These are phyloP conservation scores for Pythium sukuiense DNA, from an alignment of 352 stramenopile genomes.

Conservation along the genomic window DNA sequence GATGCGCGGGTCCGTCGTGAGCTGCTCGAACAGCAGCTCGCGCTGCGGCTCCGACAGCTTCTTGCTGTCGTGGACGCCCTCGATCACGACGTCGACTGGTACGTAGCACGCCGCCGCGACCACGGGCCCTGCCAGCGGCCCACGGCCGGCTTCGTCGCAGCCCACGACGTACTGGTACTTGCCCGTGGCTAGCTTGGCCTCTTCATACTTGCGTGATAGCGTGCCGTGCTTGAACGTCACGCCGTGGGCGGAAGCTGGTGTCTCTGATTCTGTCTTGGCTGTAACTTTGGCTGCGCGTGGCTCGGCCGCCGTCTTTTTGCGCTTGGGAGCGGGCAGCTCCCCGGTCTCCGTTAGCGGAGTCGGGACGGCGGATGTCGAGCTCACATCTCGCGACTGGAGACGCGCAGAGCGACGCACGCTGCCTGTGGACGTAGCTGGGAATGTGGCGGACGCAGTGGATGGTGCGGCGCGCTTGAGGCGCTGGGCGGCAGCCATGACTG, in stretches of 20 bases:
- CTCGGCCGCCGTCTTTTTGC: conserved; percentile 8
- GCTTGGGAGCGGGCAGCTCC: conserved; percentile 1
- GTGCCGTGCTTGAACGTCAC: conserved; percentile 50
- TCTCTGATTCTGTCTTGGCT: not conserved
- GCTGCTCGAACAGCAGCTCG: conserved; percentile 88
- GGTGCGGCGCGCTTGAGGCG: conserved; percentile 7
- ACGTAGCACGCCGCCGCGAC: conserved; percentile 77
- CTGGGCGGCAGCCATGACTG: conserved; percentile 11
- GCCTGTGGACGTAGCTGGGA: not conserved
- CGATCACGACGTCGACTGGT: conserved; percentile 74
- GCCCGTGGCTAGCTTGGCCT: conserved; percentile 45
- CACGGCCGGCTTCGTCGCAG: conserved; percentile 96
- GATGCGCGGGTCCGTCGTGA: conserved; percentile 79
- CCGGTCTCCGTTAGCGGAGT: not conserved
- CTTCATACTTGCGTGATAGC: conserved; percentile 58
- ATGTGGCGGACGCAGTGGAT: not conserved
- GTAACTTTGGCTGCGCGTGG: not conserved
- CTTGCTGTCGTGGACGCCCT: conserved; percentile 95
- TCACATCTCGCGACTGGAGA: conserved; percentile 6
- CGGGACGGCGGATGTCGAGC: not conserved
- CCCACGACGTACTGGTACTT: conserved; percentile 84
- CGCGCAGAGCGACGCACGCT: conserved; percentile 19
- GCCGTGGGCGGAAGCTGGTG: not conserved
- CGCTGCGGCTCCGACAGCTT: conserved; percentile 94
- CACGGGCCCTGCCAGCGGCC: conserved; percentile 92